A percentile compares a stretch with the other conserved stretches of the same genome.
Conservation (phyloP, 306 rosid species). For the Sicyos edulis region DNA sequence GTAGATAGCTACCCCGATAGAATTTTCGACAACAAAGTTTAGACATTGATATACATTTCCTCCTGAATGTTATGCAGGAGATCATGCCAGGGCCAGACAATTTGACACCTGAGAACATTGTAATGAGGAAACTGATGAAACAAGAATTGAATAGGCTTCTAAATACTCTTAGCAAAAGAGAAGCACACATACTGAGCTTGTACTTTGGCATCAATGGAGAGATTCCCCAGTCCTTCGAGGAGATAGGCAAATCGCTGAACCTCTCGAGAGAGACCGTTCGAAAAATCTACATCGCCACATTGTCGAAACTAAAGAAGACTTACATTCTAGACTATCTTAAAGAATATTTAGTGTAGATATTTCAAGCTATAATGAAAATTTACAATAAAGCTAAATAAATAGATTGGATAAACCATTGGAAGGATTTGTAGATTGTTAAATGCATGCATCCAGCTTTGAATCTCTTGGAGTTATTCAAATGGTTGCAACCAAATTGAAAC, state of each 20-base stretch:
- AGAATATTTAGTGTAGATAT: constrained; percentile 16
- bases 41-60: background rate
- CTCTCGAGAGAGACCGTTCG: constrained; percentile 67
- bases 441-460: constrained; percentile 5
- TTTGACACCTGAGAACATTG: constrained; percentile 52
- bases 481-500: background rate
- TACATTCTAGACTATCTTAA: constrained; percentile 30
- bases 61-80: constrained; percentile 44
- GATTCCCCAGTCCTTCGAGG: constrained; percentile 47
- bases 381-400: background rate
- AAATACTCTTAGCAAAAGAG: constrained; percentile 47
- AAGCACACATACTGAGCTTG: constrained; percentile 47
- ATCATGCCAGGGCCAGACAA: constrained; percentile 57
- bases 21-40: background rate
- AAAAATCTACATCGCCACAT: constrained; percentile 44
- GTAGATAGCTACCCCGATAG: background rate
- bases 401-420: background rate
- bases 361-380: background rate
- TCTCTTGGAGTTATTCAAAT: background rate
- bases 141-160: constrained; percentile 49
- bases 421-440: background rate
- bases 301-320: constrained; percentile 44
- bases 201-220: constrained; percentile 59
- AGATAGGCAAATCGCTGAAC: constrained; percentile 54
- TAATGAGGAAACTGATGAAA: constrained; percentile 39